phyloP scores from a whole-genome alignment of 2,329 filamentous ascomycete genomes.

The Colletotrichum limetticola region DNA sequence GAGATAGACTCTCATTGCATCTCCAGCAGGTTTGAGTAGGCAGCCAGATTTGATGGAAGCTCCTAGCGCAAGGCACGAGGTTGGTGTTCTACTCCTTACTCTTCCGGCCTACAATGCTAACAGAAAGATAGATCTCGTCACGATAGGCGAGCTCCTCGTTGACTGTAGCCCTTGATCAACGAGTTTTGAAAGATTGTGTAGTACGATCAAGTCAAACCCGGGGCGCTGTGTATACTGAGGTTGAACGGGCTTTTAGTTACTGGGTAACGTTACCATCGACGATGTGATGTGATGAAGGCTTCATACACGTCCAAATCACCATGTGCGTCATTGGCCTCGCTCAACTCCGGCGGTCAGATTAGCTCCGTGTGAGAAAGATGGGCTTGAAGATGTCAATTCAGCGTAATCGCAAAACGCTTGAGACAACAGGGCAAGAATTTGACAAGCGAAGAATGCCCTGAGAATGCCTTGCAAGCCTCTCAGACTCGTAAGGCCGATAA shows the following conservation, averaged over 20 bases:
- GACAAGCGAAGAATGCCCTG: background rate
- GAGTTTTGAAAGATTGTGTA: background rate
- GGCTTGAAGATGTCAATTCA: background rate
- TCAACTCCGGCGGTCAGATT: slow-evolving; percentile 20
- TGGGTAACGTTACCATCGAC: slow-evolving; percentile 17
- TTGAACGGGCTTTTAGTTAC: background rate
- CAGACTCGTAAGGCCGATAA: background rate
- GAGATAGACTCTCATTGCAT: background rate
- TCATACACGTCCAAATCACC: background rate
- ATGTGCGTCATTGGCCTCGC: slow-evolving; percentile 8
- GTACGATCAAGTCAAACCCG: background rate
- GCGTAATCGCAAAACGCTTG: background rate
- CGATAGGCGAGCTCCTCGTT: background rate
- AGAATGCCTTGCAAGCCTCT: background rate
- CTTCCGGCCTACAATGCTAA: background rate
- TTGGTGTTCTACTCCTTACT: background rate
- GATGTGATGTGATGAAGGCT: background rate
- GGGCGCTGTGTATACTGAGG: background rate
- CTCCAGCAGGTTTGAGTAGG: background rate
- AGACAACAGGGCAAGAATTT: background rate
- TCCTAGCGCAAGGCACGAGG: background rate
- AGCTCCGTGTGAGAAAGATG: background rate
- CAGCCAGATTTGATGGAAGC: background rate
- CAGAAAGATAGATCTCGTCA: background rate
- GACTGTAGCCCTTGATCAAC: background rate